phyloP scores from a whole-genome alignment of 2,329 filamentous ascomycete genomes.

The Piedraia hortae region DNA sequence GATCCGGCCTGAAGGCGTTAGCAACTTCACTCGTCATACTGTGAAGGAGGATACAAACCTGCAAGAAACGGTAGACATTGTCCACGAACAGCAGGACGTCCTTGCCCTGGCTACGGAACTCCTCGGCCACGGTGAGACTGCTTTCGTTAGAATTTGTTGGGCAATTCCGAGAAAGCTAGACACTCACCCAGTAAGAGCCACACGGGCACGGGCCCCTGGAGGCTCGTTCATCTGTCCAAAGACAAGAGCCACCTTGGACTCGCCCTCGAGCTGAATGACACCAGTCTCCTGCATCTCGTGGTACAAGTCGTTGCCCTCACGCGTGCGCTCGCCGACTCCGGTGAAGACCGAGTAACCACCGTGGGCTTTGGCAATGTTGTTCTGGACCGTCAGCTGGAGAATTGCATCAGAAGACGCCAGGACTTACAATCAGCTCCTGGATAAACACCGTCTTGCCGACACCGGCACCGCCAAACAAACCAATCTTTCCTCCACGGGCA shows the following conservation, averaged over 20 bases:
- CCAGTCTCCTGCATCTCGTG: constrained; percentile 99
- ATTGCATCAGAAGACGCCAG: not conserved
- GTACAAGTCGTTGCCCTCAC: constrained; percentile 99
- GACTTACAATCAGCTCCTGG: constrained; percentile 78
- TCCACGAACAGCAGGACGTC: constrained; percentile 99
- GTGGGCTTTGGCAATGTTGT: constrained; percentile 99
- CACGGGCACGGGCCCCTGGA: constrained; percentile 97
- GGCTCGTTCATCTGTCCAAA: constrained; percentile 99
- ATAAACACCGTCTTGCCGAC: constrained; percentile 99
- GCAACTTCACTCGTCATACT: constrained; percentile 96
- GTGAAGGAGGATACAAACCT: constrained; percentile 16
- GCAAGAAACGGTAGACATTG: constrained; percentile 99
- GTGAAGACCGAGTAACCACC: constrained; percentile 99
- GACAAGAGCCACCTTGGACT: constrained; percentile 96
- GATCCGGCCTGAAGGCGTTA: too few species aligned
- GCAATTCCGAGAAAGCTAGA: not conserved
- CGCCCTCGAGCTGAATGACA: constrained; percentile 96
- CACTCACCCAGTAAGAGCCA: constrained; percentile 57
- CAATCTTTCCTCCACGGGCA: constrained; percentile 99
- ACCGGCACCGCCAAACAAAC: constrained; percentile 99
- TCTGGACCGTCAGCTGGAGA: constrained; percentile 22
- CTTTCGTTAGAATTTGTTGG: not conserved
- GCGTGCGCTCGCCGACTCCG: constrained; percentile 99
- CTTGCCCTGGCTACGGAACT: constrained; percentile 51
- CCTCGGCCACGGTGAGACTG: constrained; percentile 32